Evolutionary conservation across 2,329 filamentous ascomycete species (phyloP).

Genomic region (Helicocarpus griseus): DNA sequence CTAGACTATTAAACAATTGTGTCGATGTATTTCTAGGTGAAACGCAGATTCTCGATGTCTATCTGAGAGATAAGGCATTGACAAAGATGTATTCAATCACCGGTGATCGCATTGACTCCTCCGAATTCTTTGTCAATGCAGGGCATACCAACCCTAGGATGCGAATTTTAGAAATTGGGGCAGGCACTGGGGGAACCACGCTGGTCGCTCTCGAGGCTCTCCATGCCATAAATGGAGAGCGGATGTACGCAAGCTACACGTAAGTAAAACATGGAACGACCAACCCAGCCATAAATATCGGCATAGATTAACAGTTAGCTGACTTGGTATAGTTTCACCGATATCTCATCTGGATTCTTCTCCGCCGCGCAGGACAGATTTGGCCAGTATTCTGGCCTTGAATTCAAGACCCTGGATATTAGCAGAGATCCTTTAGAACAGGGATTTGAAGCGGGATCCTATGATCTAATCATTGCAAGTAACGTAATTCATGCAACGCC

Average conservation of each 20-base stretch:
- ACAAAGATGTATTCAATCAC: conserved; percentile 3
- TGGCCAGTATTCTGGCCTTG: background rate
- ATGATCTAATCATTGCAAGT: too few relatives aligned
- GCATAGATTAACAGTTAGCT: too few relatives aligned
- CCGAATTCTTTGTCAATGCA: too few relatives aligned
- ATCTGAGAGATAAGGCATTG: too few relatives aligned
- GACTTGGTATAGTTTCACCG: too few relatives aligned
- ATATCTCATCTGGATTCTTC: conserved; percentile 15
- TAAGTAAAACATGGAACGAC: too few relatives aligned
- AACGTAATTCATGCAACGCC: too few relatives aligned
- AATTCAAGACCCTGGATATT: background rate
- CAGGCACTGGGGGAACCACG: conserved; percentile 12
- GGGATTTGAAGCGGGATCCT: too few relatives aligned
- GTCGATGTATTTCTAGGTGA: too few relatives aligned
- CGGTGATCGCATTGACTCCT: background rate
- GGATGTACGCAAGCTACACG: conserved; percentile 6
- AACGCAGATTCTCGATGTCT: too few relatives aligned
- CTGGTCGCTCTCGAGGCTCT: conserved; percentile 2
- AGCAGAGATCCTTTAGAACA: background rate
- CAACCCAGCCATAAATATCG: too few relatives aligned
- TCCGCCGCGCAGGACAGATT: conserved; percentile 8
- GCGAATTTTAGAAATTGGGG: conserved; percentile 15
- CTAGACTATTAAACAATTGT: too few relatives aligned
- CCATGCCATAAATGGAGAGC: background rate
- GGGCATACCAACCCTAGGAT: conserved; percentile 11